These are phyloP conservation scores for Papiliotrema laurentii DNA, from an alignment of 1,284 basidiomycete genomes.

Conservation along the genomic window DNA sequence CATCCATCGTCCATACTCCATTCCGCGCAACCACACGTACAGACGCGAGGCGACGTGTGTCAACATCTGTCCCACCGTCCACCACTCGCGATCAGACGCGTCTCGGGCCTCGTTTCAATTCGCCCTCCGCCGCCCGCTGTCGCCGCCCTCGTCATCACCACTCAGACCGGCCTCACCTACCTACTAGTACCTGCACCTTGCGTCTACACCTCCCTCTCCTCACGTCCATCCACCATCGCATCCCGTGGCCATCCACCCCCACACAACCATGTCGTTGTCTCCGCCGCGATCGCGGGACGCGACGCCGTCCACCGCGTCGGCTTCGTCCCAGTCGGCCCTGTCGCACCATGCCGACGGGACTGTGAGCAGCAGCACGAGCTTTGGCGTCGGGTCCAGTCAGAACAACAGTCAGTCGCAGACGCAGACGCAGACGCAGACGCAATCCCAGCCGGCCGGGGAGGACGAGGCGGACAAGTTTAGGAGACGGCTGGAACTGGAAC, in stretches of 20 bases:
- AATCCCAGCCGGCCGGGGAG: background rate
- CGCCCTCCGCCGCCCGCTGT: too few relatives aligned
- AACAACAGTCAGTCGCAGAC: too few relatives aligned
- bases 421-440: too few relatives aligned
- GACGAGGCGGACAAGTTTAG: slow-evolving; percentile 39
- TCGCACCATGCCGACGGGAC: background rate
- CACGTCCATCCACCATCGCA: background rate
- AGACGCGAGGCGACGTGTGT: too few relatives aligned
- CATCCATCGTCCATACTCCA: too few relatives aligned
- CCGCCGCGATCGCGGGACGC: slow-evolving; percentile 1
- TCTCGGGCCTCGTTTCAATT: too few relatives aligned
- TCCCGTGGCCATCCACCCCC: background rate
- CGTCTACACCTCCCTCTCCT: background rate
- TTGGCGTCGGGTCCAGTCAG: background rate
- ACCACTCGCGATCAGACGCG: too few relatives aligned
- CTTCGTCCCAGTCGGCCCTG: background rate
- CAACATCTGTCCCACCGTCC: too few relatives aligned
- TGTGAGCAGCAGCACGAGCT: background rate
- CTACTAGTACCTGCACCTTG: too few relatives aligned
- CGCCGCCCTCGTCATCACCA: too few relatives aligned
- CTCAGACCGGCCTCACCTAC: too few relatives aligned
- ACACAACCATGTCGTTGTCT: background rate
- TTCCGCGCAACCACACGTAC: too few relatives aligned
- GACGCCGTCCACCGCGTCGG: slow-evolving; percentile 1
- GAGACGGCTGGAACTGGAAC: slow-evolving; percentile 40